Evolutionary conservation across 306 rosid genomes (phyloP).

Genomic region (Nissolia schottii): DNA sequence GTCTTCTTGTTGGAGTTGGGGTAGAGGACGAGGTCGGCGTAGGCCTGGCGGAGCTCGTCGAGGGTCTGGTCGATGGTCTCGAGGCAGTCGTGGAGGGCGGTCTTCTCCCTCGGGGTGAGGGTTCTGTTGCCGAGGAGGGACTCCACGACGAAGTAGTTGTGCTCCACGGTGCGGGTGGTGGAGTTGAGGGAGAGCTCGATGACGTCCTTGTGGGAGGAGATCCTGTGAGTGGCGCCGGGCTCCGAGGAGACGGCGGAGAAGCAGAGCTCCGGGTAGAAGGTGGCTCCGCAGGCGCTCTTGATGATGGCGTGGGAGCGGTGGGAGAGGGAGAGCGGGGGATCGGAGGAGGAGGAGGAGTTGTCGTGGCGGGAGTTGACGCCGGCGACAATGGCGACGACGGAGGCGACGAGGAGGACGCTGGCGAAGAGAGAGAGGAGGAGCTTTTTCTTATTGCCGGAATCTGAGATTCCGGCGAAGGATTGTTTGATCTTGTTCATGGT

Average conservation of each 20-base stretch:
- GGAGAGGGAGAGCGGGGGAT: constrained; percentile 13
- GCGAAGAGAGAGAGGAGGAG: constrained; percentile 38
- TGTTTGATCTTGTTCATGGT: constrained; percentile 32
- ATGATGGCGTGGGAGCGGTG: constrained; percentile 50
- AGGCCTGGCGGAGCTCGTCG: constrained; percentile 48
- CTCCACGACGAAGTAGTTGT: constrained; percentile 40
- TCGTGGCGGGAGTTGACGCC: constrained; percentile 30
- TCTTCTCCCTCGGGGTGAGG: constrained; percentile 50
- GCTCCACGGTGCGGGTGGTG: constrained; percentile 41
- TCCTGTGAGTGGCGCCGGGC: constrained; percentile 27
- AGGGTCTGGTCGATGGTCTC: constrained; percentile 64
- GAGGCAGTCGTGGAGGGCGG: constrained; percentile 66
- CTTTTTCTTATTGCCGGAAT: constrained; percentile 34
- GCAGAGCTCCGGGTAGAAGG: constrained; percentile 72
- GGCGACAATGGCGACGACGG: constrained; percentile 38
- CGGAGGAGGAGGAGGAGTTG: background rate
- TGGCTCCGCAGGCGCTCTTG: constrained; percentile 50
- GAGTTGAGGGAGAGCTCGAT: constrained; percentile 42
- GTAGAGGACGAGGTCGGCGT: constrained; percentile 34
- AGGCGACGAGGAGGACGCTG: constrained; percentile 37
- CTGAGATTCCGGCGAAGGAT: constrained; percentile 22
- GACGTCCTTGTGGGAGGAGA: constrained; percentile 41
- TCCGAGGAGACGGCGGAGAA: constrained; percentile 48
- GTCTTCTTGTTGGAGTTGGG: constrained; percentile 54
- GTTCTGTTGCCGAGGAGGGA: constrained; percentile 18